These are phyloP conservation scores for Daldinia loculata DNA, from an alignment of 495 filamentous ascomycete species.

Conservation along the genomic window DNA sequence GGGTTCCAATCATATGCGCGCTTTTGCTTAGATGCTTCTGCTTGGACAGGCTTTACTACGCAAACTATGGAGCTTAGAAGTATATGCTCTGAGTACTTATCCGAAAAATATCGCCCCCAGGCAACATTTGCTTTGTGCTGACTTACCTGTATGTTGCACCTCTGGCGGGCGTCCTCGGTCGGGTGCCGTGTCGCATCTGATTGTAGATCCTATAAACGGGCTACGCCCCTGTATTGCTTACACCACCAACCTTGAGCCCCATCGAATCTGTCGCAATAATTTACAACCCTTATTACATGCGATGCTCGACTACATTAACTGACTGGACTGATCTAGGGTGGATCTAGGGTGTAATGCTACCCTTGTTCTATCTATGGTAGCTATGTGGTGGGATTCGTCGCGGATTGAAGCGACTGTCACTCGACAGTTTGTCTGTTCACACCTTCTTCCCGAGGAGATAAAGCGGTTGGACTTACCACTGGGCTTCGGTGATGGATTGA, in stretches of 20 bases:
- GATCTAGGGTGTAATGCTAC: slow-evolving; percentile 43
- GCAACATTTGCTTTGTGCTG: slow-evolving; percentile 34
- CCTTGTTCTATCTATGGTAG: slow-evolving; percentile 40
- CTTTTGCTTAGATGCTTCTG: slow-evolving; percentile 12
- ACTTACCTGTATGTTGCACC: slow-evolving; percentile 35
- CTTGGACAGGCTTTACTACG: slow-evolving; percentile 23
- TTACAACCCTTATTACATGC: slow-evolving; percentile 27
- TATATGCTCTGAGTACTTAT: slow-evolving; percentile 19
- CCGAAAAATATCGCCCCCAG: slow-evolving; percentile 32
- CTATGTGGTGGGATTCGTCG: slow-evolving; percentile 83
- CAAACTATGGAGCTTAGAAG: slow-evolving; percentile 12
- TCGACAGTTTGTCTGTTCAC: slow-evolving; percentile 71
- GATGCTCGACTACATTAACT: slow-evolving; percentile 18
- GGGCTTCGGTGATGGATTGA: slow-evolving; percentile 86
- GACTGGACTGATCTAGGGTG: slow-evolving; percentile 34
- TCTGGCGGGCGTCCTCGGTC: slow-evolving; percentile 31
- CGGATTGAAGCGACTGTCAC: slow-evolving; percentile 78
- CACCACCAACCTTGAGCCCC: slow-evolving; percentile 19
- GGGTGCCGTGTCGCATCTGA: slow-evolving; percentile 20
- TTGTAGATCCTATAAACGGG: slow-evolving; percentile 38
- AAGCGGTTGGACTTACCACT: slow-evolving; percentile 72
- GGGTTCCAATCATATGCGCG: slow-evolving; percentile 31
- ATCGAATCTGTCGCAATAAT: slow-evolving; percentile 15
- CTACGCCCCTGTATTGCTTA: slow-evolving; percentile 13
- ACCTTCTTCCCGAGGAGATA: slow-evolving; percentile 71